A percentile compares a stretch with the other conserved stretches of the same genome.
These are phyloP conservation scores for Fusarium napiforme DNA, from an alignment of 2,329 filamentous ascomycete genomes.

Conservation along the genomic window DNA sequence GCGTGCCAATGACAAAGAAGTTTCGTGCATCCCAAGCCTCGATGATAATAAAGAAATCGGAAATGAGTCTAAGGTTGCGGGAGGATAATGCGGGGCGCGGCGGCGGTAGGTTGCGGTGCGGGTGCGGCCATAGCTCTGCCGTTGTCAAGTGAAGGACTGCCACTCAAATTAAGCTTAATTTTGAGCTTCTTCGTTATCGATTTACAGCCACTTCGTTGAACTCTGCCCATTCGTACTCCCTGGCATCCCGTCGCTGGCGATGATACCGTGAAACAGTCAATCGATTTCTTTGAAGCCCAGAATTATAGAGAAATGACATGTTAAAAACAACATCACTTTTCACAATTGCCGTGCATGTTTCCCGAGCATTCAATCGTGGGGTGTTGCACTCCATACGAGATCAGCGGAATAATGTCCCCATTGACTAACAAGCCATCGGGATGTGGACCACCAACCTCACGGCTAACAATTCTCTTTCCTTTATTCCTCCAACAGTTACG, in stretches of 20 bases:
- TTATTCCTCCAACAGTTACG: no score
- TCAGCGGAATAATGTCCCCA: slow-evolving; percentile 12
- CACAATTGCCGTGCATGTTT: slow-evolving; percentile 26
- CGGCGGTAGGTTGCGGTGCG: background rate
- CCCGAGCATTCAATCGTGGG: slow-evolving; percentile 15
- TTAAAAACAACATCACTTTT: background rate
- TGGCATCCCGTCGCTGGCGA: background rate
- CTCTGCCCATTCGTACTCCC: background rate
- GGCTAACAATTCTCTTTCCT: background rate
- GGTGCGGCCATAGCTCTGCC: background rate
- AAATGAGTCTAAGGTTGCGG: background rate
- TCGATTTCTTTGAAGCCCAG: background rate
- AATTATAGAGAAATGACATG: background rate
- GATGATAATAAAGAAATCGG: no score
- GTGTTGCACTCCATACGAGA: slow-evolving; percentile 24
- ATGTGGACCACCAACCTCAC: slow-evolving; percentile 7
- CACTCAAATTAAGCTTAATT: slow-evolving; percentile 25
- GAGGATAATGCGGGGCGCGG: background rate
- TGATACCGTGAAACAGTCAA: background rate
- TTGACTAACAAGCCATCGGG: slow-evolving; percentile 3
- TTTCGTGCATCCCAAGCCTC: background rate
- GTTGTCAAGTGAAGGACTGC: background rate
- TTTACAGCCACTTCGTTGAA: background rate
- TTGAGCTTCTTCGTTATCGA: slow-evolving; percentile 9
- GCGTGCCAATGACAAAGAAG: background rate